A percentile compares a stretch with the other conserved stretches of the same genome.
phyloP scores from a whole-genome alignment of 2,329 filamentous ascomycete species.

The Apiospora saccharicola region DNA sequence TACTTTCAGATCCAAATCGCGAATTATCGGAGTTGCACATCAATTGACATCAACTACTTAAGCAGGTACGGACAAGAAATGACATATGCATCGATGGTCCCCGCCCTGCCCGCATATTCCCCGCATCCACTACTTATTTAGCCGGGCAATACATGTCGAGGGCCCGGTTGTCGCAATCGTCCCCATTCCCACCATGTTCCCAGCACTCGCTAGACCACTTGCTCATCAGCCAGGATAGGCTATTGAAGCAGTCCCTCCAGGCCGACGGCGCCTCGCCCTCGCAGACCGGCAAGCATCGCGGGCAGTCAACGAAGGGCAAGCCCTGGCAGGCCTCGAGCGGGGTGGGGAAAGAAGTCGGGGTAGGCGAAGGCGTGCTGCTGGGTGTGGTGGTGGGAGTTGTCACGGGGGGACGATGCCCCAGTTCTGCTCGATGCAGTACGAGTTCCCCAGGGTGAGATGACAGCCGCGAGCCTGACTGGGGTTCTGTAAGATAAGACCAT shows the following conservation, averaged over 20 bases:
- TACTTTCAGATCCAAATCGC: too few species aligned
- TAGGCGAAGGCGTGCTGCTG: background rate
- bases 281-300: background rate
- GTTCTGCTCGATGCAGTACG: slow-evolving; percentile 27
- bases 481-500: slow-evolving; percentile 19
- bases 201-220: background rate
- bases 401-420: slow-evolving; percentile 14
- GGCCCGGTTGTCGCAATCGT: too few species aligned
- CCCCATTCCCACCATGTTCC: background rate
- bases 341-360: slow-evolving; percentile 16
- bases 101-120: too few species aligned
- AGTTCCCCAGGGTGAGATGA: slow-evolving; percentile 21
- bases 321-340: background rate
- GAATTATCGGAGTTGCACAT: too few species aligned
- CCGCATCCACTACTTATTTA: too few species aligned
- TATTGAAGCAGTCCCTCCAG: background rate
- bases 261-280: background rate
- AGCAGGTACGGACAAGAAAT: too few species aligned
- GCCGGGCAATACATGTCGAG: too few species aligned
- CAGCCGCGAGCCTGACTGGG: slow-evolving; percentile 19
- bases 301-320: background rate
- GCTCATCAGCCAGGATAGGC: background rate
- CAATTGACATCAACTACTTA: too few species aligned
- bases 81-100: too few species aligned
- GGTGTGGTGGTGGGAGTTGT: background rate